phyloP scores from a whole-genome alignment of 2,329 filamentous ascomycete species.

The Penicillium sp. region DNA sequence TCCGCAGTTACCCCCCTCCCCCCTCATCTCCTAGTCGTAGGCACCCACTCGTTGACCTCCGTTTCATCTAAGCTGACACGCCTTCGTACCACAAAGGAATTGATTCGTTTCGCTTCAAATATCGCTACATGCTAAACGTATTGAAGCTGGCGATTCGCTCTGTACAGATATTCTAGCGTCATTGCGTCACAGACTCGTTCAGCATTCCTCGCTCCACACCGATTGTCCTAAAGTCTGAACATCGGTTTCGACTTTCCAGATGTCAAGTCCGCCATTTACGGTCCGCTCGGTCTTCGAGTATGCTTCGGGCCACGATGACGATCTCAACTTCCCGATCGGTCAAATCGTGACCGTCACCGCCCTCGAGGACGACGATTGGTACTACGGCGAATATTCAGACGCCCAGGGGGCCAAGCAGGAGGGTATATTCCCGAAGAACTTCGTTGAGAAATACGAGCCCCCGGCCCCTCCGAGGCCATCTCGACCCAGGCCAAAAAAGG shows the following conservation, averaged over 20 bases:
- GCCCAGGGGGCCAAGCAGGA: conserved; percentile 70
- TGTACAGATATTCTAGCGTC: conserved; percentile 22
- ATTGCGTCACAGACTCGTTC: conserved; percentile 16
- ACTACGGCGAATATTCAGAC: conserved; percentile 82
- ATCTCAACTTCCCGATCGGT: conserved; percentile 79
- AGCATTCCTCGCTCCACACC: conserved; percentile 24
- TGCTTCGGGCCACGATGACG: conserved; percentile 87
- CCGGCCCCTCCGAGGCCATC: conserved; percentile 82
- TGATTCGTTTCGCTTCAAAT: conserved; percentile 16
- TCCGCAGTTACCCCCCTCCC: conserved; percentile 17
- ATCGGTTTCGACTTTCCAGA: conserved; percentile 48
- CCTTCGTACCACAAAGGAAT: conserved; percentile 24
- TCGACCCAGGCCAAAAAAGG: conserved; percentile 70
- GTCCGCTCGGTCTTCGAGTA: conserved; percentile 98
- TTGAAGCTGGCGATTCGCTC: conserved; percentile 21
- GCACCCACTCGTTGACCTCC: conserved; percentile 28
- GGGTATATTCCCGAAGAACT: conserved; percentile 93
- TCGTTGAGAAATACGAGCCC: conserved; percentile 94
- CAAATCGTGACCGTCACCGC: conserved; percentile 94
- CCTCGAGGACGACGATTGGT: conserved; percentile 92
- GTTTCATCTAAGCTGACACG: conserved; percentile 33
- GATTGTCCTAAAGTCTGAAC: conserved; percentile 25
- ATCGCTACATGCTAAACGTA: conserved; percentile 23
- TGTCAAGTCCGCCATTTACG: conserved; percentile 75
- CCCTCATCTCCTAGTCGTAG: conserved; percentile 26